phyloP scores from a whole-genome alignment of 2,329 filamentous ascomycete genomes.

The Aspergillus arachidicola region DNA sequence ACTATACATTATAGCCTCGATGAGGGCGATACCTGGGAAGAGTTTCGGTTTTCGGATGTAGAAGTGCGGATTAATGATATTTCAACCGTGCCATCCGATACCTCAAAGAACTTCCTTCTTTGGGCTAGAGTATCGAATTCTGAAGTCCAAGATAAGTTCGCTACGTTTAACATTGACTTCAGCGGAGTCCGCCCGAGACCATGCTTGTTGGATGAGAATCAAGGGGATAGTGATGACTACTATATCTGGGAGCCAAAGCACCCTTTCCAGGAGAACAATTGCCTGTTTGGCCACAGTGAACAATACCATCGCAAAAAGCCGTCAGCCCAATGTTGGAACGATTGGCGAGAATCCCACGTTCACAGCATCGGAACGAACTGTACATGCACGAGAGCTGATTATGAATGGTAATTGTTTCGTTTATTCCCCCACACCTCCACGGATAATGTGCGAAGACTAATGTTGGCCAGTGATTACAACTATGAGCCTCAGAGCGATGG shows the following conservation, averaged over 20 bases:
- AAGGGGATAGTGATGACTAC: conserved; percentile 69
- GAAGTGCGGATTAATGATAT: conserved; percentile 77
- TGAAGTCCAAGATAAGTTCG: conserved; percentile 53
- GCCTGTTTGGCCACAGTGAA: conserved; percentile 88
- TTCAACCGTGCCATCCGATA: conserved; percentile 85
- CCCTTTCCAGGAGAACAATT: conserved; percentile 74
- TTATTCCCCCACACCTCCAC: background rate
- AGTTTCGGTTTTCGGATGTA: conserved; percentile 71
- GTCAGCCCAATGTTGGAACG: conserved; percentile 80
- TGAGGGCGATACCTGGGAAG: conserved; percentile 77
- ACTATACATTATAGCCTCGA: conserved; percentile 75
- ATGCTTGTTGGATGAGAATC: conserved; percentile 69
- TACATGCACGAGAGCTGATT: conserved; percentile 80
- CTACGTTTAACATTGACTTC: conserved; percentile 87
- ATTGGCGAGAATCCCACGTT: conserved; percentile 68
- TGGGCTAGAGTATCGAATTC: conserved; percentile 68
- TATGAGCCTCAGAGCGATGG: conserved; percentile 78
- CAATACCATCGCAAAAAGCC: conserved; percentile 88
- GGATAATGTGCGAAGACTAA: conserved; percentile 12
- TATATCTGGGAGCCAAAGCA: conserved; percentile 85
- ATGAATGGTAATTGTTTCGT: conserved; percentile 73
- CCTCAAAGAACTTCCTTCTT: conserved; percentile 85
- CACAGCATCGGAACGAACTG: conserved; percentile 75
- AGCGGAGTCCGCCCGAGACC: conserved; percentile 70
- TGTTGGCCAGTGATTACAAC: conserved; percentile 76